Evolutionary conservation across 2,329 filamentous ascomycete genomes (phyloP).

Genomic region (Alternaria hordeiaustralica): DNA sequence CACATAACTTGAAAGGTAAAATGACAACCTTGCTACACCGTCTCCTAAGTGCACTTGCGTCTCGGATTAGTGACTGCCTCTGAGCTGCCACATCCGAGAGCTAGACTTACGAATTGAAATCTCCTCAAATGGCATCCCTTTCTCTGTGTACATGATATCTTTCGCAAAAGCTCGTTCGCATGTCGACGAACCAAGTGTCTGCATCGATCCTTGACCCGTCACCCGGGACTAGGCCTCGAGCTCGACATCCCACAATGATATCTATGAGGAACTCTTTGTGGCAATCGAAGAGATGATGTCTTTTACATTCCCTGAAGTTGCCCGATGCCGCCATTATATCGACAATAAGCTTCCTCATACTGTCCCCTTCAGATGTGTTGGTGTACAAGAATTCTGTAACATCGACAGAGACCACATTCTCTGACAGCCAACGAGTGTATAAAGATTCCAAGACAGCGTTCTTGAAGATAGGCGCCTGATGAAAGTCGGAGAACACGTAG

Average conservation of each 20-base stretch:
- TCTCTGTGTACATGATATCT: neutral
- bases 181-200: neutral
- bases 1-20: neutral
- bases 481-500: neutral
- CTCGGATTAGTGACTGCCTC: neutral
- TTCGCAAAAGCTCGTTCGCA: neutral
- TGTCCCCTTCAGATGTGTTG: neutral
- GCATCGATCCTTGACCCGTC: too few species aligned
- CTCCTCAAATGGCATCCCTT: neutral
- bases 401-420: accelerated
- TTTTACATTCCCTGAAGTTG: accelerated
- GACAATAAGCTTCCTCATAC: neutral
- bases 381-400: neutral
- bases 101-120: neutral
- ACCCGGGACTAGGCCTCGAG: too few species aligned
- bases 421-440: too few species aligned
- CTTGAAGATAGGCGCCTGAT: neutral
- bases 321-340: accelerated
- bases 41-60: neutral
- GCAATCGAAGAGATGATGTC: neutral
- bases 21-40: accelerated
- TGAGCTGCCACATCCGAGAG: neutral
- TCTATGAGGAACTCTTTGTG: neutral
- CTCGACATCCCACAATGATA: neutral
- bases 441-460: neutral